Percentiles rank a stretch among this genome's conserved stretches.
These are phyloP conservation scores for Myrica gale DNA, from an alignment of 306 rosid genomes.

Conservation along the genomic window DNA sequence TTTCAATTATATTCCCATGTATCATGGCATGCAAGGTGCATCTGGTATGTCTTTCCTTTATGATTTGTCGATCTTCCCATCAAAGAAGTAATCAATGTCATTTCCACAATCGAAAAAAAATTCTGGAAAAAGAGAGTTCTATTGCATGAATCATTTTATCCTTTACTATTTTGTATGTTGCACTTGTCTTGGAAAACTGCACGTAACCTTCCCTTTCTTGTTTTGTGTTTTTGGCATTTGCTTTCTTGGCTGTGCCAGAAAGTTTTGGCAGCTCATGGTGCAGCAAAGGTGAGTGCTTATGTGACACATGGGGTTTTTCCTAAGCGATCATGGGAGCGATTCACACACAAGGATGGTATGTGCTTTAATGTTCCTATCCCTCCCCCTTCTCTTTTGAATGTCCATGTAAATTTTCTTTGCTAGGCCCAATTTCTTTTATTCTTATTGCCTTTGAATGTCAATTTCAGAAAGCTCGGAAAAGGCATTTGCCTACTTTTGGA, in stretches of 20 bases:
- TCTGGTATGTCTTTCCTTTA: no score
- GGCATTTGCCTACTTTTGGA: slow-evolving; percentile 85
- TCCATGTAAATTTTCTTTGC: background rate
- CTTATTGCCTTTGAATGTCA: slow-evolving; percentile 17
- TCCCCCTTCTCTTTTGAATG: background rate
- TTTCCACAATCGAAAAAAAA: no score
- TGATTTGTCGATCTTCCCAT: no score
- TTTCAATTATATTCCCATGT: no score
- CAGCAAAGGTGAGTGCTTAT: slow-evolving; percentile 85
- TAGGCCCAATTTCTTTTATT: background rate
- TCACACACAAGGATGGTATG: slow-evolving; percentile 70
- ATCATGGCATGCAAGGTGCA: no score
- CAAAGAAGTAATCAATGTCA: no score
- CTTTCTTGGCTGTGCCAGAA: slow-evolving; percentile 46
- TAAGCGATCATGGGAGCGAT: slow-evolving; percentile 72
- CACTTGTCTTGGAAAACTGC: slow-evolving; percentile 16
- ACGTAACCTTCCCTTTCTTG: background rate
- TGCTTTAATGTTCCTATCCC: background rate
- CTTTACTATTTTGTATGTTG: background rate
- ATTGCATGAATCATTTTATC: no score
- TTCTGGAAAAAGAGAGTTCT: no score
- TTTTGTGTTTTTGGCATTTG: background rate
- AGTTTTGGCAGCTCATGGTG: slow-evolving; percentile 86
- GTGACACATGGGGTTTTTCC: slow-evolving; percentile 96
- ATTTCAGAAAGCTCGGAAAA: slow-evolving; percentile 41